Evolutionary conservation across 116 monocot species (phyloP).

Genomic region (Posidonia oceanica): DNA sequence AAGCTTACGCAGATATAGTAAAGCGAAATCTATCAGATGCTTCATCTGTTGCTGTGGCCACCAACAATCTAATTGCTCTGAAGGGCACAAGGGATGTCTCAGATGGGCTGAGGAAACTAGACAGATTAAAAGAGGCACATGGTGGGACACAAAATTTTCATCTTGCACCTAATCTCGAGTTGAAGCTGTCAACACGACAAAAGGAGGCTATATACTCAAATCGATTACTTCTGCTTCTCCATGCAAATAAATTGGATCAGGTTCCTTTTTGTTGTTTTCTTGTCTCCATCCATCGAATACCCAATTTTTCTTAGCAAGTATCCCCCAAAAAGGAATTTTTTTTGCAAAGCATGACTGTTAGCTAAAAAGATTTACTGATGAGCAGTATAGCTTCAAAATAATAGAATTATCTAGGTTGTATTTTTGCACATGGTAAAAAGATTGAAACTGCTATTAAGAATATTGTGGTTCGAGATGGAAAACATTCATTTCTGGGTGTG

Average conservation of each 20-base stretch:
- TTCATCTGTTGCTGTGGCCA: conserved; percentile 78
- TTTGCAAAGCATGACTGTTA: too few species aligned
- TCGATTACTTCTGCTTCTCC: conserved; percentile 75
- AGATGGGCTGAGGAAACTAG: conserved; percentile 79
- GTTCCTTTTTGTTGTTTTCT: conserved; percentile 17
- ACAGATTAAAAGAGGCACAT: conserved; percentile 47
- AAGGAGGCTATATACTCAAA: conserved; percentile 78
- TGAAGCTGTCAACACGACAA: conserved; percentile 54
- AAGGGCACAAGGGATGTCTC: conserved; percentile 80
- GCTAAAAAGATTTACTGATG: too few species aligned
- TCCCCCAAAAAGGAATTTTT: too few species aligned
- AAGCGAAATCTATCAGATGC: conserved; percentile 60
- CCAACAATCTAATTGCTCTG: conserved; percentile 72
- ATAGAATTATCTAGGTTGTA: too few species aligned
- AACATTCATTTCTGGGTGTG: too few species aligned
- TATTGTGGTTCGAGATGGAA: too few species aligned
- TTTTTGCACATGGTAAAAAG: too few species aligned
- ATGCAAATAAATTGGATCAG: conserved; percentile 85
- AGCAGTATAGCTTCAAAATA: too few species aligned
- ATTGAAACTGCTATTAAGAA: too few species aligned
- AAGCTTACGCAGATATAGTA: conserved; percentile 47
- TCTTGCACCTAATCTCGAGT: conserved; percentile 59
- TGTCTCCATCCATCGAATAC: neutral
- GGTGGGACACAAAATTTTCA: conserved; percentile 32
- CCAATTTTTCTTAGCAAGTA: neutral